Evolutionary conservation across 83 land plant genomes (phyloP).

Genomic region (Picea engelmannii): DNA sequence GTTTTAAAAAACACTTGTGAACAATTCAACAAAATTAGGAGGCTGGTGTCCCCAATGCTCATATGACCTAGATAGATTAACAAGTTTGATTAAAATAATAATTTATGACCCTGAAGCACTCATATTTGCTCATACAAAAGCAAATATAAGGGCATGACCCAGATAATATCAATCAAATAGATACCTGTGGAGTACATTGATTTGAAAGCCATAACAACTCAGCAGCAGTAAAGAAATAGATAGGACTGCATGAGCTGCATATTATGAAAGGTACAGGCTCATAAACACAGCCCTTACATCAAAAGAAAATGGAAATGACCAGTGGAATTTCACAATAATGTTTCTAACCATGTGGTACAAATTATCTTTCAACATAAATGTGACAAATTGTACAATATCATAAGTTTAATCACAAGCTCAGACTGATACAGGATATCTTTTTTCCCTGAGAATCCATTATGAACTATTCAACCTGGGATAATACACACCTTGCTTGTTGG

Average conservation of each 20-base stretch:
- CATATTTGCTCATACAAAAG: too few relatives aligned
- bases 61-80: too few relatives aligned
- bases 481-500: constrained; percentile 61
- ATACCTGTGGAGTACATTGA: background rate
- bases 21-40: too few relatives aligned
- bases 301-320: background rate
- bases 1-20: too few relatives aligned
- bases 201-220: background rate
- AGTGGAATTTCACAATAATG: background rate
- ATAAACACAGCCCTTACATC: background rate
- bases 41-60: too few relatives aligned
- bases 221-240: background rate
- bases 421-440: background rate
- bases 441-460: background rate
- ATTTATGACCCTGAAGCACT: too few relatives aligned
- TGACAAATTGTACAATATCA: background rate
- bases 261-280: background rate
- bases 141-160: background rate
- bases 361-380: background rate
- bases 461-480: constrained; percentile 9
- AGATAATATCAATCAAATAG: background rate
- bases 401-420: background rate
- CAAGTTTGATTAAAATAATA: too few relatives aligned
- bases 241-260: background rate
- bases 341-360: background rate